Evolutionary conservation across 257 asterid genomes (phyloP).

Genomic region (Galeopsis tetrahit): DNA sequence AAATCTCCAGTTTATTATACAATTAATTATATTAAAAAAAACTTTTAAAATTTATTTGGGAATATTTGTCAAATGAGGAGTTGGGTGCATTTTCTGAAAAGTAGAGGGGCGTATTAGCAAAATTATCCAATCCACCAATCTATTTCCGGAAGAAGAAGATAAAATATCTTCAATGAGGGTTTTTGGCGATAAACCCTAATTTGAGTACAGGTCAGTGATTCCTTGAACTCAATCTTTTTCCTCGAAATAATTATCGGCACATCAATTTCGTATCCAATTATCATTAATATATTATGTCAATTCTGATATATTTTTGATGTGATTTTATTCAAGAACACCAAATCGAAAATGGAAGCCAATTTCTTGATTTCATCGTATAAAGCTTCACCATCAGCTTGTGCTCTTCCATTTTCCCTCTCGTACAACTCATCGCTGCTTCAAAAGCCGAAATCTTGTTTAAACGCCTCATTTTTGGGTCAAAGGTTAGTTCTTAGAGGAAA

Average conservation of each 20-base stretch:
- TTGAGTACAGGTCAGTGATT: conserved; percentile 43
- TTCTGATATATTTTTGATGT: conserved; percentile 25
- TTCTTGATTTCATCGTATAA: conserved; percentile 56
- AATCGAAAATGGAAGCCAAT: conserved; percentile 63
- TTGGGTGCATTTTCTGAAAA: conserved; percentile 8
- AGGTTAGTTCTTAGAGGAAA: conserved; percentile 42
- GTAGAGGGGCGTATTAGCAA: conserved; percentile 35
- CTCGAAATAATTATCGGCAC: too few relatives aligned
- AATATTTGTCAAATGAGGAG: neutral
- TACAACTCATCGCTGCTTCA: conserved; percentile 44
- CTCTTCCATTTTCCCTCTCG: conserved; percentile 57
- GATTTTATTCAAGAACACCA: conserved; percentile 30
- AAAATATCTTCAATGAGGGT: conserved; percentile 42
- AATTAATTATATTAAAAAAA: too few relatives aligned
- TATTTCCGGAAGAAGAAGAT: conserved; percentile 32
- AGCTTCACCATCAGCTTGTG: conserved; percentile 50
- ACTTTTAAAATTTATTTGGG: too few relatives aligned
- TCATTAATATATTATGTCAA: conserved; percentile 30
- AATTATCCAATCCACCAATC: conserved; percentile 12
- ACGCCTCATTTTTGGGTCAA: conserved; percentile 53
- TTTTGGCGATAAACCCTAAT: conserved; percentile 61
- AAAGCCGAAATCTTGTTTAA: conserved; percentile 46
- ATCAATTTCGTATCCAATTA: neutral
- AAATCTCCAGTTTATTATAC: too few relatives aligned
- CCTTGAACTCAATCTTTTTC: conserved; percentile 29